Evolutionary conservation across 2,329 filamentous ascomycete species (phyloP).

Genomic region (Clonostachys byssicola): DNA sequence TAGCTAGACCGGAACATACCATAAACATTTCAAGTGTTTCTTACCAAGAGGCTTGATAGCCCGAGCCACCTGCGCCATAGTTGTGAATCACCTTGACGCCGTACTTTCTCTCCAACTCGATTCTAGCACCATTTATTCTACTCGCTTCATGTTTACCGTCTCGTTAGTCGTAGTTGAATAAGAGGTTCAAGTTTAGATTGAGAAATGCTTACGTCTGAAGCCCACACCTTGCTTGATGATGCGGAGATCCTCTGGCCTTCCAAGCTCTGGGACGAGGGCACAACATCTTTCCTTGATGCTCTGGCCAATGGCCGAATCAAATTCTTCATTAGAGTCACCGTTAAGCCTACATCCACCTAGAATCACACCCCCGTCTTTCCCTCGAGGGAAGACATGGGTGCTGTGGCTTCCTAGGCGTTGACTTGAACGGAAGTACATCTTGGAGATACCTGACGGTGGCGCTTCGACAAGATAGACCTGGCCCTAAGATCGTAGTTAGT

Average conservation of each 20-base stretch:
- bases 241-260: slow-evolving; percentile 21
- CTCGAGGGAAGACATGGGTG: slow-evolving; percentile 37
- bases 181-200: not conserved
- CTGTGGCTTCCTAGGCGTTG: slow-evolving; percentile 28
- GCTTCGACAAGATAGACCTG: slow-evolving; percentile 27
- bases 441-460: slow-evolving; percentile 24
- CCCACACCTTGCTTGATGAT: slow-evolving; percentile 24
- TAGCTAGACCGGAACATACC: too few species aligned
- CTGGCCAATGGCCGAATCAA: slow-evolving; percentile 18
- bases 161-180: not conserved
- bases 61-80: slow-evolving; percentile 17
- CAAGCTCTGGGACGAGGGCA: slow-evolving; percentile 22
- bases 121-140: slow-evolving; percentile 17
- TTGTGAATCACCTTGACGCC: slow-evolving; percentile 14
- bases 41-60: slow-evolving; percentile 18
- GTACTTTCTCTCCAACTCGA: slow-evolving; percentile 17
- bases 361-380: slow-evolving; percentile 22
- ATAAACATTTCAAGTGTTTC: not conserved
- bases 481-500: slow-evolving; percentile 8
- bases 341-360: slow-evolving; percentile 24
- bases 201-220: slow-evolving; percentile 12
- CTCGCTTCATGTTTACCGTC: slow-evolving; percentile 1
- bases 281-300: slow-evolving; percentile 25
- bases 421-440: slow-evolving; percentile 35
- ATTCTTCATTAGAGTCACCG: slow-evolving; percentile 19